phyloP scores from a whole-genome alignment of 176 grass and related monocot genomes.

The Triticum urartu region DNA sequence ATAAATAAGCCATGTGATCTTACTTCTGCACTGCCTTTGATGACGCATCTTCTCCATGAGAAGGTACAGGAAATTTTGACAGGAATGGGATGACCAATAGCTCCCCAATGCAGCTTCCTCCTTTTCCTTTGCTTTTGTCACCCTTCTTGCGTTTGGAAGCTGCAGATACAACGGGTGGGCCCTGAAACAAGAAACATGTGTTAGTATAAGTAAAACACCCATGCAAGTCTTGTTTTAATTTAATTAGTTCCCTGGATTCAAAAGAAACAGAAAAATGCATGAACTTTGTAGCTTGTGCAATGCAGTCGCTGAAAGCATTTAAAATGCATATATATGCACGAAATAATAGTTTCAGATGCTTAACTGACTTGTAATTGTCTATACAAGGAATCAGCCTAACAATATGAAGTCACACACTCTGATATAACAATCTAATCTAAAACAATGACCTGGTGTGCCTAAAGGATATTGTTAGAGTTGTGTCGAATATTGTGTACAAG shows the following conservation, averaged over 20 bases:
- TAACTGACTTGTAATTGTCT: background rate
- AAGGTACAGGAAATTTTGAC: constrained; percentile 80
- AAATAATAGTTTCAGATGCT: constrained; percentile 7
- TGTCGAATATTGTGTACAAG: no score
- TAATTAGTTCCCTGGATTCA: constrained; percentile 8
- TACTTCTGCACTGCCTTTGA: constrained; percentile 74
- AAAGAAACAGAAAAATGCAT: background rate
- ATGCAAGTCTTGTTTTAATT: background rate
- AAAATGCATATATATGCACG: background rate
- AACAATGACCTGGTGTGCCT: background rate
- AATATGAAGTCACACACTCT: background rate
- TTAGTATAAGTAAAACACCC: background rate
- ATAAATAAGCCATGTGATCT: constrained; percentile 20
- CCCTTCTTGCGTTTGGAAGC: constrained; percentile 87
- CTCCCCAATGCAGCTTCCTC: constrained; percentile 74
- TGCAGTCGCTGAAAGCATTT: constrained; percentile 18
- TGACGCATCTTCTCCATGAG: constrained; percentile 57
- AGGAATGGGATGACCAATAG: constrained; percentile 85
- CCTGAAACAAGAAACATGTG: constrained; percentile 45
- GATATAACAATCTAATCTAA: constrained; percentile 18
- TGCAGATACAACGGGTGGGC: constrained; percentile 64
- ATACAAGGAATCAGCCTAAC: background rate
- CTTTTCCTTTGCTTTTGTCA: constrained; percentile 86
- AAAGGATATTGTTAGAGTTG: background rate
- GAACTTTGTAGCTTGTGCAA: background rate